Base-by-base conservation (phyloP, 164 flowering plant species). In the Tetracentron sinense region DNA sequence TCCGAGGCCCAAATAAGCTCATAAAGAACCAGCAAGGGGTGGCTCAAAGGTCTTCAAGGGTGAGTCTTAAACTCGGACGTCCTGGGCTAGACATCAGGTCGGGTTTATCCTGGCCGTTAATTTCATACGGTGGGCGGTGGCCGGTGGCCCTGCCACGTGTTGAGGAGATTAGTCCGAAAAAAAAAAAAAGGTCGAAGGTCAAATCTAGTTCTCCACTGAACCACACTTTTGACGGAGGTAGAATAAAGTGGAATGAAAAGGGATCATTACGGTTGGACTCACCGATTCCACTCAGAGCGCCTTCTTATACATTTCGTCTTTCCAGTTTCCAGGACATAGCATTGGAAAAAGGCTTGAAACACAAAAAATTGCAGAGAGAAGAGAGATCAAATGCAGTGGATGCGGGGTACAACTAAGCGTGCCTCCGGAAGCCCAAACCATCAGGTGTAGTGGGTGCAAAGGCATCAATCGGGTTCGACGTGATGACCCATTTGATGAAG, bases 381-480 rank as follows among this genome's bases (percentile, higher is more conserved):
- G 14, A 55, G 64, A 52, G 58, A 60, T n/a, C n/a, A n/a, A 33
- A n/a, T 75, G 78, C 63, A 56, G n/a, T 29, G 56, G 62, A 5
- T 75, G 78, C 23, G 60, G 67, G 12, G 28, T 35, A 25, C 28
- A 26, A 17, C 57, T 75, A 30, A 17, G 25, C 6, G 75, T 71
- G 38, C 72, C 72, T n/a, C 70, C 61, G 11, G 54, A 49, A 1
- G 63, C 75, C n/a, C 65, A 44, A 54, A 17, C 38, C 54, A 33
- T 75, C 51, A 63, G 70, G 20, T 71, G 78, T 29, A 6, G 21
- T 0, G 0, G 20, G 25, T 75, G 78, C 46, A 58, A 46, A 17
- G 21, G 61, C 1, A 35, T 60, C 27, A 71, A 56, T 1, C 20
- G 33, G 3, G 69, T 68, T 38, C 67, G 28, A 20, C 54, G 66